Evolutionary conservation across 176 grass and related monocot species (phyloP).

Genomic region (Eleusine coracana): DNA sequence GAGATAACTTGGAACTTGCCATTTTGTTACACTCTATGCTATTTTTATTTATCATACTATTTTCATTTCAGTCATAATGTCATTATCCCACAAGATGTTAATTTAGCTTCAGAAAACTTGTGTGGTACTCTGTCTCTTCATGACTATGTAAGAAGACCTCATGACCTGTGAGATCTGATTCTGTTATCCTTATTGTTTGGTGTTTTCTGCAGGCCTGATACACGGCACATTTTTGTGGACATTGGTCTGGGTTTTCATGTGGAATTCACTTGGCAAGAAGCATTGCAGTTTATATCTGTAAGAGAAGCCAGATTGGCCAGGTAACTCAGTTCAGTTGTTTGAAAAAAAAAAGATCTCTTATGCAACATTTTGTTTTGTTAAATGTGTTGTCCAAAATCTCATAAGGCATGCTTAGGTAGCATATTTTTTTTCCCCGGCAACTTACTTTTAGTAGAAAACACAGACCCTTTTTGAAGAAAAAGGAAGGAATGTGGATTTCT

Average conservation of each 20-base stretch:
- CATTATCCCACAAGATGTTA: conserved; percentile 9
- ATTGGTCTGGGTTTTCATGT: conserved; percentile 95
- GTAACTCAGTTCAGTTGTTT: conserved; percentile 39
- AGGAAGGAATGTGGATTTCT: background rate
- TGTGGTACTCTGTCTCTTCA: background rate
- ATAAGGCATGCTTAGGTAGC: background rate
- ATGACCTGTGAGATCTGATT: conserved; percentile 5
- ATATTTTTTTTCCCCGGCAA: background rate
- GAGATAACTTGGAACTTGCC: background rate
- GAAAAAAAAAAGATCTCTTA: background rate
- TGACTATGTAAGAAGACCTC: background rate
- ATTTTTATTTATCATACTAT: background rate
- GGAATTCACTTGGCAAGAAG: conserved; percentile 93
- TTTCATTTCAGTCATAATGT: background rate
- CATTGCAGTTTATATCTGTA: conserved; percentile 86
- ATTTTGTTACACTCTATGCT: conserved; percentile 5
- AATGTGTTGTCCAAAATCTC: background rate
- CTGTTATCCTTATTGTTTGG: background rate
- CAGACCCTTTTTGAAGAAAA: background rate
- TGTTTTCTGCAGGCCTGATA: conserved; percentile 62
- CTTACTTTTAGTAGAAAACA: background rate
- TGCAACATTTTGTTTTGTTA: background rate
- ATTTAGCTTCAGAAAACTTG: conserved; percentile 3
- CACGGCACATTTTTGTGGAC: conserved; percentile 85
- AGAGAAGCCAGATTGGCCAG: conserved; percentile 70